Percentiles rank a stretch among this genome's conserved stretches.
These are phyloP conservation scores for Xylariaceae sp. DNA, from an alignment of 2,329 filamentous ascomycete genomes.

Conservation along the genomic window DNA sequence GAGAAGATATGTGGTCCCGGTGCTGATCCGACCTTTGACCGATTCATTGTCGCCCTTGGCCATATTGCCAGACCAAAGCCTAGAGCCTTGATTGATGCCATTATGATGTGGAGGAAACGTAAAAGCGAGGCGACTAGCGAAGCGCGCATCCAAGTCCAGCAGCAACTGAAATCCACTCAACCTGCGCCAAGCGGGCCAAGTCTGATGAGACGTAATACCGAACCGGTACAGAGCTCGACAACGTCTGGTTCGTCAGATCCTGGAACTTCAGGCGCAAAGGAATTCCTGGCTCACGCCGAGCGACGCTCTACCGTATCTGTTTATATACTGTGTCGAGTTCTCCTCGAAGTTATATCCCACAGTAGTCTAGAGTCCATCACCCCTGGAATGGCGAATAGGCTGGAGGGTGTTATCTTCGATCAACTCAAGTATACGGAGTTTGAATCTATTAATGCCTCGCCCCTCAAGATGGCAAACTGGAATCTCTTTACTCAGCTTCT, in stretches of 20 bases:
- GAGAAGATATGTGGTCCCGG: constrained; percentile 88
- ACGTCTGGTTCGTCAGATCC: constrained; percentile 29
- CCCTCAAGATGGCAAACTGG: constrained; percentile 90
- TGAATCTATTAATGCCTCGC: constrained; percentile 70
- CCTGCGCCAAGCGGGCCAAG: constrained; percentile 42
- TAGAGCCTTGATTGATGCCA: constrained; percentile 89
- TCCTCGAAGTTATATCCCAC: constrained; percentile 90
- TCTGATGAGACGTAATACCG: constrained; percentile 67
- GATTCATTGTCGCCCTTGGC: constrained; percentile 85
- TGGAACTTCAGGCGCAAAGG: constrained; percentile 42
- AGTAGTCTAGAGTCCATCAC: constrained; percentile 79
- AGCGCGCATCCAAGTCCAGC: constrained; percentile 55
- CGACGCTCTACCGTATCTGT: constrained; percentile 90
- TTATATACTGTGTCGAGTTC: constrained; percentile 87
- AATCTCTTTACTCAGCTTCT: constrained; percentile 86
- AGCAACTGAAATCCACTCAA: constrained; percentile 38
- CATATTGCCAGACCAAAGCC: constrained; percentile 93
- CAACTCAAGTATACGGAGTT: constrained; percentile 86
- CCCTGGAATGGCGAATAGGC: constrained; percentile 84
- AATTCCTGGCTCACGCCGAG: constrained; percentile 74
- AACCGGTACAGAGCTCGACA: constrained; percentile 52
- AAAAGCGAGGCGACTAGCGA: constrained; percentile 85
- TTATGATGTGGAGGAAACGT: constrained; percentile 96
- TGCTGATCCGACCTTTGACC: constrained; percentile 83
- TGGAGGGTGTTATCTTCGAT: constrained; percentile 95